Percentiles rank a stretch among this genome's conserved stretches.
phyloP scores from a whole-genome alignment of 2,329 filamentous ascomycete genomes.

The Penicillium sp. region DNA sequence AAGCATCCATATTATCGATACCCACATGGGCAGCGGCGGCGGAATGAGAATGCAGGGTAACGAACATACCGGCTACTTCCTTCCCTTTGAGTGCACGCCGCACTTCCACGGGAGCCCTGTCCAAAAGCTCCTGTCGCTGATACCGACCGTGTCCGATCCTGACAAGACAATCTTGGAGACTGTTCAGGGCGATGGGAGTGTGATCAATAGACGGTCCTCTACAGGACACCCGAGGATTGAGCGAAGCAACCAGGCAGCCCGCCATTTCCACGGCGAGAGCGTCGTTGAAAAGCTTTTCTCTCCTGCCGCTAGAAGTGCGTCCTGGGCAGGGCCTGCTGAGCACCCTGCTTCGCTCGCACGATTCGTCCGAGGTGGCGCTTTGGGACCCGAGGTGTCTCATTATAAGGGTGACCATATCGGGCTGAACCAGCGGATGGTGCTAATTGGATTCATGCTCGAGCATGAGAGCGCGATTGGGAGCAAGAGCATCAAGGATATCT shows the following conservation, averaged over 20 bases:
- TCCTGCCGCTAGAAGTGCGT: too few species aligned
- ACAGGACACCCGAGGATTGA: background rate
- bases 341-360: too few species aligned
- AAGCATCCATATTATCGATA: slow-evolving; percentile 43
- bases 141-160: slow-evolving; percentile 20
- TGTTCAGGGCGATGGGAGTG: slow-evolving; percentile 1
- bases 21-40: slow-evolving; percentile 35
- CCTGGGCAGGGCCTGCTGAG: too few species aligned
- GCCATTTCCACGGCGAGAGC: too few species aligned
- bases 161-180: too few species aligned
- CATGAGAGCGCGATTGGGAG: slow-evolving; percentile 30
- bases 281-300: too few species aligned
- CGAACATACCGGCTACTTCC: slow-evolving; percentile 38
- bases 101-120: slow-evolving; percentile 40
- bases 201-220: background rate
- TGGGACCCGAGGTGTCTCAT: too few species aligned
- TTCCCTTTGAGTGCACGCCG: slow-evolving; percentile 40
- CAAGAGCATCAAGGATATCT: slow-evolving; percentile 36
- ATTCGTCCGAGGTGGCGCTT: too few species aligned
- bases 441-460: slow-evolving; percentile 25
- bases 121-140: slow-evolving; percentile 37
- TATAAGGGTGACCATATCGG: slow-evolving; percentile 13
- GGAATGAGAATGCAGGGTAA: slow-evolving; percentile 34
- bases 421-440: slow-evolving; percentile 20
- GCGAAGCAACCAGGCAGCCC: slow-evolving; percentile 18